Evolutionary conservation across 306 rosid genomes (phyloP), one percentile per base, ranked within the genome.

Genomic region (Lathyrus oleraceus): DNA sequence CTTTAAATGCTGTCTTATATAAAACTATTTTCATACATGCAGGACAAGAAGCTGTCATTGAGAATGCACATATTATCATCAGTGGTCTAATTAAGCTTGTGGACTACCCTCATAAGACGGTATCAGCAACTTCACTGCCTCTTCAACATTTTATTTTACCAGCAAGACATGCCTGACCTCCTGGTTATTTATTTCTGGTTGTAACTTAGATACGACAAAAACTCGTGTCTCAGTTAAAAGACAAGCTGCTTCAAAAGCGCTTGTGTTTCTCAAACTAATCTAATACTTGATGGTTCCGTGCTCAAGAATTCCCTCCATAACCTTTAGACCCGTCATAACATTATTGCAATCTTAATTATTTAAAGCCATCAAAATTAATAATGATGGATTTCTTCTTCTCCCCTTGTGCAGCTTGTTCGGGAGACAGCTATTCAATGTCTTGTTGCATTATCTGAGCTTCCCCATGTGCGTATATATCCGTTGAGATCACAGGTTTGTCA

Each of bases 351-450:
- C 44, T 32, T 45, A 21, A 19, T 44, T 51, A 27, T 59, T 12
- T 59, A 70, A 38, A 78, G 30, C 36, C 20, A 36, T 70, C 60
- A 17, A 65, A 51, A 47, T 47, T 48, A 61, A 43, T 11, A 30
- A 65, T 64, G 63, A 21, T 36, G 54, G 40, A 70, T 82, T 35
- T 74, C 19, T 42, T 35, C 47, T 38, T 20, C 49, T 59, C 57
- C 65, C 30, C 51, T 45, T 68, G 14, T 78, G 77, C 87, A 94
- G 98, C 88, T 90, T 83, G 98, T 94, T 57, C 88, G 98, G 71
- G 97, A 94, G 85, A 88, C 97, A 8, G 92, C 91, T 48, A 80
- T 88, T 64, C 97, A 90, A 78, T 90, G 96, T 82, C 94, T 94
- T 27, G 72, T 79, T 74, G 97, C 95, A 61, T 80, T 85, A 82